phyloP scores from a whole-genome alignment of 1,139 yeast species.

The Blastobotrys arbuscula region DNA sequence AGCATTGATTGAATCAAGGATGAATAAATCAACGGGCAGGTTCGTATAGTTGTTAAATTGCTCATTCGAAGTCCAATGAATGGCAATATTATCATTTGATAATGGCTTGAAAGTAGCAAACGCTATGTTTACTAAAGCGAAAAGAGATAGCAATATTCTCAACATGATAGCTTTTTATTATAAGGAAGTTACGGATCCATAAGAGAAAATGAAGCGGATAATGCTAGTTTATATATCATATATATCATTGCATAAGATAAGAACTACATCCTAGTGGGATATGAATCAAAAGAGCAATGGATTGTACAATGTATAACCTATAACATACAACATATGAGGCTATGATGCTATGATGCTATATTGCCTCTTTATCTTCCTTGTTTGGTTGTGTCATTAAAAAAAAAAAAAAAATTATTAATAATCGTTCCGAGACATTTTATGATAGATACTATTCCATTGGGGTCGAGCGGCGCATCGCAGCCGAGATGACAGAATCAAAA shows the following conservation, averaged over 20 bases:
- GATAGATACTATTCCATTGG: too few species aligned
- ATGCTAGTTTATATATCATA: too few species aligned
- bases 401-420: too few species aligned
- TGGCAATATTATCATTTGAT: neutral
- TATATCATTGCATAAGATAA: too few species aligned
- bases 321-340: neutral
- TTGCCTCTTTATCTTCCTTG: neutral
- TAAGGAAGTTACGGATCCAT: conserved; percentile 45
- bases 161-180: conserved; percentile 50
- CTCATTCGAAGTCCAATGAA: neutral
- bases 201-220: too few species aligned
- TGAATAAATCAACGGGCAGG: neutral
- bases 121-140: neutral
- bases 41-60: neutral
- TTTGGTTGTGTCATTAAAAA: neutral
- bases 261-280: too few species aligned
- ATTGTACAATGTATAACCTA: too few species aligned
- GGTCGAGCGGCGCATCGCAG: too few species aligned
- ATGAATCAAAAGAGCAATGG: neutral
- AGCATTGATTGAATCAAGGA: neutral
- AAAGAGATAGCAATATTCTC: neutral
- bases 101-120: neutral
- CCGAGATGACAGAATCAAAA: too few species aligned
- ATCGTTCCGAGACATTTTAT: neutral
- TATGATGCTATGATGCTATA: neutral